Base-by-base conservation (phyloP, 805 yeast species). In the Ogataea ganodermae region DNA sequence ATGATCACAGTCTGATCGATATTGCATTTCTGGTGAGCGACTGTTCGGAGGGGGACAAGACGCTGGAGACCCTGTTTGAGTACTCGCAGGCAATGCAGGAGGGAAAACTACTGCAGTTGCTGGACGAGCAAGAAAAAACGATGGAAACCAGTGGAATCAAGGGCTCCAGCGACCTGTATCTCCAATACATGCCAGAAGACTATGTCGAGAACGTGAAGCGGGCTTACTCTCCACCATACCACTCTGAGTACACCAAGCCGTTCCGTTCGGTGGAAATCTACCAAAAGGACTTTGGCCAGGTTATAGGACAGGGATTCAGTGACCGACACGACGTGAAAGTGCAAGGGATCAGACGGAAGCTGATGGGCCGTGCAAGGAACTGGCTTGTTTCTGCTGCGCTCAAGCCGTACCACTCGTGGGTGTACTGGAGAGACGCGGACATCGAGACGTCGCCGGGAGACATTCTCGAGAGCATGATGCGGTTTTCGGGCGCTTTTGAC, bases 401-500 rank as follows among this genome's bases (percentile, higher is more conserved):
- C 49, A 80, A 84, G 60, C 89, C 96, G 3, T 84, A 87, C 59
- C 96, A 87, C 65, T 85, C 92, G 0, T 87, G 96, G 96, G 92
- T 87, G 10, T 86, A 86, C 62, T 87, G 96, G 96, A 75, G 96
- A 71, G 96, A 87, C 65, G 94, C 81, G 1, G 96, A 87, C 61
- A 82, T 87, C 42, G 96, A 87, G 60, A 74, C 86, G n/a, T 81
- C 87, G 55, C 91, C 92, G 0, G 89, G 89, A 5, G 74, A 83
- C 35, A 84, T 87, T 41, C 79, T 87, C 51, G 83, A 87, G 65
- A 83, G 78, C 59, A 71, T 87, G 68, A 86, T 87, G 92, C 75
- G 77, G 52, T 73, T 72, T 52, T 51, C 61, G 21, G 71, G 67
- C 46, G 77, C 79, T 53, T 83, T 75, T 61, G 96, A 87, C 60